phyloP scores from a whole-genome alignment of 176 grass and related monocot species.

The Ampelocalamus luodianensis region DNA sequence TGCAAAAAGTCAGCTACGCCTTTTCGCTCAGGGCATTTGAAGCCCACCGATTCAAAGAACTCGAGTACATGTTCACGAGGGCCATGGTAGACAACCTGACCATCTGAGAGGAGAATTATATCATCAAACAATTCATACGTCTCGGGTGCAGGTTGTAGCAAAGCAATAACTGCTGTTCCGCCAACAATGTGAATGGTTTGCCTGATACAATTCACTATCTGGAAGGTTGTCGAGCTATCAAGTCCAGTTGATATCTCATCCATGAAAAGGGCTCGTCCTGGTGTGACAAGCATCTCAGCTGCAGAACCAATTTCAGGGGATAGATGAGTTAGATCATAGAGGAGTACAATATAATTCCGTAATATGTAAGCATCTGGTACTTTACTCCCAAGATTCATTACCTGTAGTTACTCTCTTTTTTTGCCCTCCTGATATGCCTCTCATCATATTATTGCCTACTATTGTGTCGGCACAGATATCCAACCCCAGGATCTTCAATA shows the following conservation, averaged over 20 bases:
- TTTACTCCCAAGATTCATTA: conserved; percentile 40
- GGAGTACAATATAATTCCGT: neutral
- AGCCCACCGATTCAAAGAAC: conserved; percentile 78
- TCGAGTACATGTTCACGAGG: conserved; percentile 76
- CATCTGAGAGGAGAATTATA: conserved; percentile 83
- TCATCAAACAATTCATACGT: conserved; percentile 88
- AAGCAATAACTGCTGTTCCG: conserved; percentile 67
- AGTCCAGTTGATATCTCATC: conserved; percentile 94
- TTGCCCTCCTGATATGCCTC: conserved; percentile 85
- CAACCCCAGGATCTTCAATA: conserved; percentile 68
- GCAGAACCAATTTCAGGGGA: conserved; percentile 19
- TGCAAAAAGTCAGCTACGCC: conserved; percentile 82
- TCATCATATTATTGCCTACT: conserved; percentile 77
- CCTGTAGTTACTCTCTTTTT: conserved; percentile 98
- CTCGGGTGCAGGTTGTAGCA: conserved; percentile 87
- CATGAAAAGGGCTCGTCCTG: conserved; percentile 82
- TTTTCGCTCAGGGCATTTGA: conserved; percentile 79
- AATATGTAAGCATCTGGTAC: neutral
- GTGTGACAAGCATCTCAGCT: conserved; percentile 89
- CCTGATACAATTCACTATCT: conserved; percentile 75
- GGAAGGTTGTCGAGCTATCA: conserved; percentile 86
- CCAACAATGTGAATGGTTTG: conserved; percentile 68
- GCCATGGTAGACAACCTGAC: conserved; percentile 75
- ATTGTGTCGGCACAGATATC: conserved; percentile 85
- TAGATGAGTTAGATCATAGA: neutral